Conservation (phyloP, 1,284 basidiomycete genomes). For the Apiotrichum sp. region DNA sequence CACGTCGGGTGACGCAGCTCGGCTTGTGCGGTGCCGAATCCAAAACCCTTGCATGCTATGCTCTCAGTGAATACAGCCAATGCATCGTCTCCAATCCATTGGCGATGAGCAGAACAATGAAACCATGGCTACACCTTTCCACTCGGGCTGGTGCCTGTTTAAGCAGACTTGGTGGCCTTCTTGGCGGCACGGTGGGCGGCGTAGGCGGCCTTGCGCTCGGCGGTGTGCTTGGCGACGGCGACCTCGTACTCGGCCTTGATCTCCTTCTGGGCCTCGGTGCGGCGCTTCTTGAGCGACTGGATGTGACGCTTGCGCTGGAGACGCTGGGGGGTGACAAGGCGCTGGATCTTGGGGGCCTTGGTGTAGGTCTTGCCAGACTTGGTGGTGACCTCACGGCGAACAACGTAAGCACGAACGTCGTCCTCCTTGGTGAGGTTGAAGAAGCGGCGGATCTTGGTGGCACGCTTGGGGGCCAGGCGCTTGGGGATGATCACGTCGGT, state of each 20-base stretch:
- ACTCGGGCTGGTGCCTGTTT: neutral
- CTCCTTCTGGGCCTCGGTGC: slow-evolving; percentile 86
- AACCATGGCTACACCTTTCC: slow-evolving; percentile 1
- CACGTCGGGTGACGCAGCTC: no score
- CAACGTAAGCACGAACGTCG: slow-evolving; percentile 95
- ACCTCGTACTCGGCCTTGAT: slow-evolving; percentile 89
- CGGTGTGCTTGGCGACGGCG: slow-evolving; percentile 79
- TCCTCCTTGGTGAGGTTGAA: slow-evolving; percentile 98
- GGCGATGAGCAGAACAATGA: slow-evolving; percentile 4
- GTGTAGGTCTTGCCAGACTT: slow-evolving; percentile 98
- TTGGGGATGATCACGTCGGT: slow-evolving; percentile 93
- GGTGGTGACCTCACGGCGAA: slow-evolving; percentile 77
- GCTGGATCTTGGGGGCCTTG: slow-evolving; percentile 73
- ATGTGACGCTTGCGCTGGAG: slow-evolving; percentile 96
- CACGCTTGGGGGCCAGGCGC: slow-evolving; percentile 74
- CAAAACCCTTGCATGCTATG: neutral
- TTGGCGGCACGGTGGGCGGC: slow-evolving; percentile 48
- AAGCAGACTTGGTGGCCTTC: slow-evolving; percentile 26
- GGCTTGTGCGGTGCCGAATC: neutral
- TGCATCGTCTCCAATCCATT: slow-evolving; percentile 5
- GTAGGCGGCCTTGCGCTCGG: slow-evolving; percentile 82
- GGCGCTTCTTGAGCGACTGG: slow-evolving; percentile 79
- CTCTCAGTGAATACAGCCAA: slow-evolving; percentile 2
- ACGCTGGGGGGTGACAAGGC: slow-evolving; percentile 87
- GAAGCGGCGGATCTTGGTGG: slow-evolving; percentile 92